phyloP scores from a whole-genome alignment of 208 protist species.

The Crithidia acanthocephali region DNA sequence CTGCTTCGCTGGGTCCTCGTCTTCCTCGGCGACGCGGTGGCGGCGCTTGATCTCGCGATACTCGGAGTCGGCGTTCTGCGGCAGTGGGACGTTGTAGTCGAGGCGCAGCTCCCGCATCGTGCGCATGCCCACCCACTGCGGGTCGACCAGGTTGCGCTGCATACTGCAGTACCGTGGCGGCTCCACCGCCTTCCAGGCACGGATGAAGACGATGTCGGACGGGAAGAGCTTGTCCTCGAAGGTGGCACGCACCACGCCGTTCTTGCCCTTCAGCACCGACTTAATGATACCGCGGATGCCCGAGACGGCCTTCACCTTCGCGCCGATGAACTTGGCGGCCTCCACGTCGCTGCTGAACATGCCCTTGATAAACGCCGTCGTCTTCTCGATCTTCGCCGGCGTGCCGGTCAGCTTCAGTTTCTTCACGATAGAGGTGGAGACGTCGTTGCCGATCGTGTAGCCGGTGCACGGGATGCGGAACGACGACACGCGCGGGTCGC shows the following conservation, averaged over 20 bases:
- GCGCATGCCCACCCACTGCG: slow-evolving; percentile 85
- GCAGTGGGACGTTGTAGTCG: slow-evolving; percentile 66
- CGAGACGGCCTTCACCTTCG: slow-evolving; percentile 97
- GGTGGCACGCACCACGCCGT: slow-evolving; percentile 96
- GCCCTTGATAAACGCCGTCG: slow-evolving; percentile 98
- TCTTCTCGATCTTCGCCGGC: slow-evolving; percentile 98
- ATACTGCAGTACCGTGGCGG: slow-evolving; percentile 97
- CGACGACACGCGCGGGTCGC: slow-evolving; percentile 49
- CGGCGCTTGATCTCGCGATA: slow-evolving; percentile 90
- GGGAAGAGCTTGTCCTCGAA: slow-evolving; percentile 99
- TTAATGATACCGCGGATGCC: slow-evolving; percentile 99
- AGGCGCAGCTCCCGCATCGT: slow-evolving; percentile 88
- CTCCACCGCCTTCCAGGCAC: slow-evolving; percentile 97
- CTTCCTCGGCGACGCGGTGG: slow-evolving; percentile 62
- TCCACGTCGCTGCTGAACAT: slow-evolving; percentile 96
- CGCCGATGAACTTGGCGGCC: slow-evolving; percentile 99
- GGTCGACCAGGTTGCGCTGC: slow-evolving; percentile 90
- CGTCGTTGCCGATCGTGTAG: slow-evolving; percentile 97
- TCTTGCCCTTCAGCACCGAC: slow-evolving; percentile 92
- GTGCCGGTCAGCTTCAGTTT: slow-evolving; percentile 99
- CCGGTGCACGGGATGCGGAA: slow-evolving; percentile 97
- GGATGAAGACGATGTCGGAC: slow-evolving; percentile 99
- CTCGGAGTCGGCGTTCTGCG: slow-evolving; percentile 66
- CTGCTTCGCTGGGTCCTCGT: slow-evolving; percentile 41
- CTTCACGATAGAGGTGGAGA: slow-evolving; percentile 97